phyloP scores from a whole-genome alignment of 768 basidiomycete species.

The Agrocybe praecox region DNA sequence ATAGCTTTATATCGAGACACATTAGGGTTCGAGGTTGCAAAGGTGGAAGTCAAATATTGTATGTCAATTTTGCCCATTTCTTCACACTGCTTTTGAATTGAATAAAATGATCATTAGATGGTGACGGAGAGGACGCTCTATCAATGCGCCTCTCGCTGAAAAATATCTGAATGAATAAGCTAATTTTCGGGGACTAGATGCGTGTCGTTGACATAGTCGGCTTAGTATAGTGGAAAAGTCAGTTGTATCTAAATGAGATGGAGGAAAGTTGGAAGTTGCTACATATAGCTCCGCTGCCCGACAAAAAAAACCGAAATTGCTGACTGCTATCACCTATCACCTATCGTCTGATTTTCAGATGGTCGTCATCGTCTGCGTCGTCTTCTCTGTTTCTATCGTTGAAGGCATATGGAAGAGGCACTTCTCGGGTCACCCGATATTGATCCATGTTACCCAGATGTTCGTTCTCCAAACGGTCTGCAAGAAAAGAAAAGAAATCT shows the following conservation, averaged over 20 bases:
- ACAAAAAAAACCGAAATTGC: background rate
- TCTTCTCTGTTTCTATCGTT: conserved; percentile 53
- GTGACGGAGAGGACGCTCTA: conserved; percentile 86
- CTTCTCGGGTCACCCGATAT: conserved; percentile 85
- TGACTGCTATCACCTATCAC: no score
- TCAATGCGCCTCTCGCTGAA: conserved; percentile 65
- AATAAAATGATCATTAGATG: conserved; percentile 51
- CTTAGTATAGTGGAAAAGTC: background rate
- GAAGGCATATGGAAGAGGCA: conserved; percentile 78
- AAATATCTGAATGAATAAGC: background rate
- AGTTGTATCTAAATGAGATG: background rate
- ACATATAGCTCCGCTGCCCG: background rate
- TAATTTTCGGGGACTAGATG: background rate
- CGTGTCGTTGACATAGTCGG: background rate
- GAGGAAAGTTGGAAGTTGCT: background rate
- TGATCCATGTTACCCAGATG: conserved; percentile 93
- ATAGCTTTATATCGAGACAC: conserved; percentile 87
- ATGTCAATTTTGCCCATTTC: conserved; percentile 32
- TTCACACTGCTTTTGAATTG: background rate
- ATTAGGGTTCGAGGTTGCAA: conserved; percentile 85
- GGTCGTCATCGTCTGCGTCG: conserved; percentile 35
- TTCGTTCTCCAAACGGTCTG: conserved; percentile 60
- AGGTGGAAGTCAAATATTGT: conserved; percentile 92
- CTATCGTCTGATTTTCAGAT: conserved; percentile 12
- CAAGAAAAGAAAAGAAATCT: background rate